Conservation (phyloP, 2,329 filamentous ascomycete species). For the Claviceps sp. region DNA sequence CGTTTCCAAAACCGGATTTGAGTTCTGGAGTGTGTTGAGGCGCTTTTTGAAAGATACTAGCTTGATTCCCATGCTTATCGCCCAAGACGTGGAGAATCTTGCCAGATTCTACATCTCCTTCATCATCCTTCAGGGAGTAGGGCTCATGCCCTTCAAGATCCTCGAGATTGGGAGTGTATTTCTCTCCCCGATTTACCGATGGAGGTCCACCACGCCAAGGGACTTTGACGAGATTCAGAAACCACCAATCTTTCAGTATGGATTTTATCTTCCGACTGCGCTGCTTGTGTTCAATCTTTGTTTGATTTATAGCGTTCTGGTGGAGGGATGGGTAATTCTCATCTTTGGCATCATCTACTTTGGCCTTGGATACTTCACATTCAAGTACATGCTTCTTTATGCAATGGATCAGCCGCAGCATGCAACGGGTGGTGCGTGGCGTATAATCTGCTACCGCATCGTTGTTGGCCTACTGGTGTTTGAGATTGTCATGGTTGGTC, state of each 20-base stretch:
- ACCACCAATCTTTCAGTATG: slow-evolving; percentile 85
- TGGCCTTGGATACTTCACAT: slow-evolving; percentile 69
- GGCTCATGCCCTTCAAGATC: slow-evolving; percentile 81
- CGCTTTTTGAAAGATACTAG: slow-evolving; percentile 68
- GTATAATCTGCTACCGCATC: slow-evolving; percentile 88
- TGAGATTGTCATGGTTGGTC: slow-evolving; percentile 79
- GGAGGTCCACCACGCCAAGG: slow-evolving; percentile 74
- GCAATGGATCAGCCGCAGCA: slow-evolving; percentile 97
- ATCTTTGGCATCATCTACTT: slow-evolving; percentile 77
- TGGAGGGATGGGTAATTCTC: slow-evolving; percentile 66
- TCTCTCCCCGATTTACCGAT: slow-evolving; percentile 66
- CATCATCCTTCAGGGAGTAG: slow-evolving; percentile 86
- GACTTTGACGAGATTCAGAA: slow-evolving; percentile 73
- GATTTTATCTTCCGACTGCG: slow-evolving; percentile 87
- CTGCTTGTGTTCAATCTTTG: slow-evolving; percentile 91
- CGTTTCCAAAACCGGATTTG: slow-evolving; percentile 67
- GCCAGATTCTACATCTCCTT: slow-evolving; percentile 85
- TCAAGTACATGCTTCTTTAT: slow-evolving; percentile 96
- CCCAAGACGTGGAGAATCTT: slow-evolving; percentile 58
- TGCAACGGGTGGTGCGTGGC: slow-evolving; percentile 86
- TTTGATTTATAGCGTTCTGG: slow-evolving; percentile 82
- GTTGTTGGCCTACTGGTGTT: slow-evolving; percentile 79
- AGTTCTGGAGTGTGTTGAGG: slow-evolving; percentile 58
- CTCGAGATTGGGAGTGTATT: slow-evolving; percentile 78
- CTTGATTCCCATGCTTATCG: slow-evolving; percentile 62